Evolutionary conservation across 2,329 filamentous ascomycete genomes (phyloP), one percentile per base, ranked within the genome.

Genomic region (Pyrenochaeta sp.): DNA sequence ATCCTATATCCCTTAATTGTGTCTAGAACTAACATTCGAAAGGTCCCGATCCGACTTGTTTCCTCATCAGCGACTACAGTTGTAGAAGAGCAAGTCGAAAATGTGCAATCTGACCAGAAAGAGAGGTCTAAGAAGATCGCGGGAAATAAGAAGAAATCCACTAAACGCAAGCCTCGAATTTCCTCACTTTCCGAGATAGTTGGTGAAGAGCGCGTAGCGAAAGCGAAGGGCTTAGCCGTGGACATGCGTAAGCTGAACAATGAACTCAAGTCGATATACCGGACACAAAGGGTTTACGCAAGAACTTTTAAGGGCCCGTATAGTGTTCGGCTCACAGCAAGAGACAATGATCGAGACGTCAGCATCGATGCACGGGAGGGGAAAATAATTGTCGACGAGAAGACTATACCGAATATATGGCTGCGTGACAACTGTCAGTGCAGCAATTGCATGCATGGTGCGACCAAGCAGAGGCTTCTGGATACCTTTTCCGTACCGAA

Each of bases 391-490:
- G 52, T 61, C 6, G 43, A 8, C 1, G 34, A 22, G 1, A 59
- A 12, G 34, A 19, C 19, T 1, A 59, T 62, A 8, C 59, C 69
- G 22, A 74, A 64, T 25, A 89, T 68, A 24, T 68, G 65, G 65
- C 45, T 68, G 6, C 58, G 90, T 61, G 90, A 93, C 67, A 90
- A 91, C 69, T 93, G 91, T 70, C 88, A 87, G 57, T 93, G 90
- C 71, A 67, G 76, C 1, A 74, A 80, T 58, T 93, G 91, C 71
- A 82, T 90, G 25, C 89, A 92, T 74, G 85, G 85, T 55, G 85
- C 88, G 59, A 93, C 91, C 4, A 86, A 83, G 74, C 91, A 93
- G 75, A 81, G 89, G 27, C 84, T 85, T 50, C 82, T 90, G 54
- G 84, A 92, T 68, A 91, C 88, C 0, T 91, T 91, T 66, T 81